Base-by-base conservation (phyloP, 2,329 filamentous ascomycete species). In the Polytolypa hystricis region DNA sequence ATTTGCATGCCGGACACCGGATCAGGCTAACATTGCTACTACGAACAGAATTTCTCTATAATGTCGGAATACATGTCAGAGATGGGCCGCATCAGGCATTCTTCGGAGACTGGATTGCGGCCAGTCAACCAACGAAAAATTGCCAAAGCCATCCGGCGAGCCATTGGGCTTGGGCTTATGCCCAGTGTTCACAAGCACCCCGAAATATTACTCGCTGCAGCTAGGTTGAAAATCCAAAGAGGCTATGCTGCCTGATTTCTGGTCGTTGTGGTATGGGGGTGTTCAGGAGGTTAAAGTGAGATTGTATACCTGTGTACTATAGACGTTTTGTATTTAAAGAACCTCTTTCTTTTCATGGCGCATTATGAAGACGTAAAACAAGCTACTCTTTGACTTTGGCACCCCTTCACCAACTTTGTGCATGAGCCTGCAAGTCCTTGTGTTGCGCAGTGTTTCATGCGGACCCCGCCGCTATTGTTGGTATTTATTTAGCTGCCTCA, bases 61-160 rank as follows among this genome's bases (percentile, higher is more conserved):
- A 81, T 96, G 62, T 82, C 82, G 20, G 86, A 95, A 58, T 95
- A 82, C 58, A 81, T 91, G 53, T 85, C 83, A 1, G 64, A 79
- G 8, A 83, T 84, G 65, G 91, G 89, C 34, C 77, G 86, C 41
- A 95, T 98, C 58, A 82, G 77, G 63, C 77, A 81, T 56, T 70
- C 74, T n/a, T 70, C 60, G 4, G 67, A 79, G 16, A 96, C 87
- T 0, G 85, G 84, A 10, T 67, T 98, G 42, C 74, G 84, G 39
- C 82, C 83, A 2, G 81, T 84, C 47, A 96, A 96, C 67, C 91
- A 98, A 67, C 74, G 91, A 48, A 86, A 81, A 64, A 77, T 98
- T 55, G 83, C 89, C 43, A 95, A 93, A 69, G 89, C 93, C 36
- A 82, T 98, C 51, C 71, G 91, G 47, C 74, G 91, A 49, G 81